Percentiles rank a stretch among this genome's conserved stretches.
phyloP scores from a whole-genome alignment of 2,329 filamentous ascomycete genomes.

The Paramyrothecium sp. region DNA sequence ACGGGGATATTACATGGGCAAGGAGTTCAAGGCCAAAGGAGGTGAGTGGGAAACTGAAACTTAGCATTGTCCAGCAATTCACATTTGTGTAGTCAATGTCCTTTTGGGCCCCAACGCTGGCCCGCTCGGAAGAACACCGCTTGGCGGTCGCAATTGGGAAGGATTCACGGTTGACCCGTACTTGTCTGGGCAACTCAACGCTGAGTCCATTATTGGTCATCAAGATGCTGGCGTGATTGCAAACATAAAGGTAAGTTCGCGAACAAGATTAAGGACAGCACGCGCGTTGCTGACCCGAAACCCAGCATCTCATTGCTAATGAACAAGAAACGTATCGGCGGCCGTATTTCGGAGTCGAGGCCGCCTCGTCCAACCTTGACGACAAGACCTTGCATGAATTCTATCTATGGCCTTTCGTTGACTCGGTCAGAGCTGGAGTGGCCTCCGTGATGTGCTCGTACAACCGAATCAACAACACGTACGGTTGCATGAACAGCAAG shows the following conservation, averaged over 20 bases:
- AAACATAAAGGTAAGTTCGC: constrained; percentile 56
- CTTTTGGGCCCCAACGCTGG: constrained; percentile 71
- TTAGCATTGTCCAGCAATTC: background rate
- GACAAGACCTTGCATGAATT: constrained; percentile 65
- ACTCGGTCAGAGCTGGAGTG: constrained; percentile 56
- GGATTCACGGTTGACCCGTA: constrained; percentile 71
- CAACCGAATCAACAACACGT: constrained; percentile 70
- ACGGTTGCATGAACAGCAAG: constrained; percentile 72
- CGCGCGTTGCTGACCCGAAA: background rate
- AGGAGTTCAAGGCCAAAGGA: constrained; percentile 56
- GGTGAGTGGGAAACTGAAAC: constrained; percentile 36
- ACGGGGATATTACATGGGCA: constrained; percentile 51
- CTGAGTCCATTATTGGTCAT: constrained; percentile 72
- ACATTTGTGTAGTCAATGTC: constrained; percentile 53
- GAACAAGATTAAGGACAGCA: accelerated
- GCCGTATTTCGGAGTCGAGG: constrained; percentile 42
- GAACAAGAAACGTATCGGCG: constrained; percentile 56
- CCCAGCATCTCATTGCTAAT: constrained; percentile 56
- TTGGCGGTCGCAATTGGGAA: constrained; percentile 75
- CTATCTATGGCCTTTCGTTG: constrained; percentile 66
- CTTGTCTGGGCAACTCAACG: constrained; percentile 67
- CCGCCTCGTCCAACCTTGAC: constrained; percentile 61
- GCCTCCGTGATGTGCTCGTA: constrained; percentile 67
- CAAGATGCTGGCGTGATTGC: constrained; percentile 79
- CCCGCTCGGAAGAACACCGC: constrained; percentile 67